Percentiles rank a stretch among this genome's conserved stretches.
Evolutionary conservation across 2,329 filamentous ascomycete species (phyloP).

Genomic region (Phaeoacremonium minimum): DNA sequence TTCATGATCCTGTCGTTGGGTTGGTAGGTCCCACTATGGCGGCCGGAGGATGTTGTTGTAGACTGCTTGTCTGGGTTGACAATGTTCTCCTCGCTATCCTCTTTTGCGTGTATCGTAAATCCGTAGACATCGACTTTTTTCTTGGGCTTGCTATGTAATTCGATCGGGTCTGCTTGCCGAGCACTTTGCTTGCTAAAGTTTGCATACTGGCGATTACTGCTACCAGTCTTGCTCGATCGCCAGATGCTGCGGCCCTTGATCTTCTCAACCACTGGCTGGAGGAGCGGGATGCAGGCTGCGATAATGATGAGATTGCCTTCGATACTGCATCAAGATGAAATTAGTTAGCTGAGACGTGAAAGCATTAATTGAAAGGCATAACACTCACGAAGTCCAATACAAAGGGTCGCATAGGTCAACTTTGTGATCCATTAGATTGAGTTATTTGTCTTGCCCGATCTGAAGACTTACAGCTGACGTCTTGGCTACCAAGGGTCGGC

Average conservation of each 20-base stretch:
- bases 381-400: conserved; percentile 43
- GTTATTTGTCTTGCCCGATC: neutral
- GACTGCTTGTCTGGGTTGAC: neutral
- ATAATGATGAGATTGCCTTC: conserved; percentile 28
- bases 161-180: neutral
- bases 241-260: conserved; percentile 9
- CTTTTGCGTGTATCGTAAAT: neutral
- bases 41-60: no score
- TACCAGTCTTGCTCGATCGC: neutral
- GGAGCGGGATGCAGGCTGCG: conserved; percentile 26
- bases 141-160: neutral
- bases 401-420: conserved; percentile 34
- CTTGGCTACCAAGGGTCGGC: conserved; percentile 16
- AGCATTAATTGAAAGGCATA: no score
- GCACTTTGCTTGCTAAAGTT: neutral
- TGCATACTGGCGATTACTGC: neutral
- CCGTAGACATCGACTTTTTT: no score
- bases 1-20: no score
- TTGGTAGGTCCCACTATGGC: no score
- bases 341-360: no score
- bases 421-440: conserved; percentile 3
- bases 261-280: conserved; percentile 24
- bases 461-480: conserved; percentile 18
- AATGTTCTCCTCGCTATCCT: neutral
- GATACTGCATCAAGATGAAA: no score